Evolutionary conservation across 371 early-diverging fungal genomes (phyloP).

Genomic region (Mortierella polycephala): DNA sequence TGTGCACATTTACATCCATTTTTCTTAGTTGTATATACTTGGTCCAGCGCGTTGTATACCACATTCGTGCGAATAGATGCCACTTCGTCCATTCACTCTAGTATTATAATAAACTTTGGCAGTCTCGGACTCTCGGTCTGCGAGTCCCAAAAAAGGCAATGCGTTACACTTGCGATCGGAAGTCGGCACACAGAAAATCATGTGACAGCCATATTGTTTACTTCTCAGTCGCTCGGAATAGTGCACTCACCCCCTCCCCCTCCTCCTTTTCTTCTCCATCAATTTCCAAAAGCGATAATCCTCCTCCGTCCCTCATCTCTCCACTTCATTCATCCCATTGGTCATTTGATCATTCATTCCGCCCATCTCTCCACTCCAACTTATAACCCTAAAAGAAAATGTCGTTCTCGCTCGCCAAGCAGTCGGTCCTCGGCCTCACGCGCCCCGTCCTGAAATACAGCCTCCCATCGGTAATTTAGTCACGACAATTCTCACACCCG

Average conservation of each 20-base stretch:
- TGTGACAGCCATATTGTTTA: constrained; percentile 14
- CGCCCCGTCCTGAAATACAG: constrained; percentile 46
- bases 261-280: constrained; percentile 15
- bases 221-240: constrained; percentile 1
- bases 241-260: not conserved
- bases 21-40: too few species aligned
- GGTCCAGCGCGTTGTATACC: too few species aligned
- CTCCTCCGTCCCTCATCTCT: constrained; percentile 1
- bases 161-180: too few species aligned
- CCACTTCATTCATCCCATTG: not conserved
- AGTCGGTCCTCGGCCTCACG: constrained; percentile 44
- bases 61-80: too few species aligned
- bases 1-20: too few species aligned
- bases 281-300: constrained; percentile 6
- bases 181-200: too few species aligned
- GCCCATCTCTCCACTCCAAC: constrained; percentile 3
- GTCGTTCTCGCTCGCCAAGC: constrained; percentile 48
- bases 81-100: too few species aligned
- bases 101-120: too few species aligned
- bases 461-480: constrained; percentile 42
- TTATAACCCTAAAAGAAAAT: constrained; percentile 8
- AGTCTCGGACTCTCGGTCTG: too few species aligned
- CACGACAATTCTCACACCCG: not conserved
- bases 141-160: too few species aligned
- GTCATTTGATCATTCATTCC: constrained; percentile 2